phyloP scores from a whole-genome alignment of 2,329 filamentous ascomycete species.

The Corniculantispora saksenae region DNA sequence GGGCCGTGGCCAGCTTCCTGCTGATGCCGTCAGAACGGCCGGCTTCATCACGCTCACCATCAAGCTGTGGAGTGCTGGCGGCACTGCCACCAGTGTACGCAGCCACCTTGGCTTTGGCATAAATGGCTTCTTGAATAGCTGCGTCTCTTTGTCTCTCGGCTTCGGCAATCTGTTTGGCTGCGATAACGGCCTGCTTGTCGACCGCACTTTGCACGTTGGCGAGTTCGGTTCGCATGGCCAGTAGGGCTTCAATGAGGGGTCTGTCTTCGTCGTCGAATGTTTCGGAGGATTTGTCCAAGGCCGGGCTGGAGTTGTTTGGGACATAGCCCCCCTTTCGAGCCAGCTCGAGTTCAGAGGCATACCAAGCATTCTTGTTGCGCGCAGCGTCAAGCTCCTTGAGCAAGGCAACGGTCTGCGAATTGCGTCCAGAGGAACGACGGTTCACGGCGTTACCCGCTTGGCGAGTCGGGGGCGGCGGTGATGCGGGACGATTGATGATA shows the following conservation, averaged over 20 bases:
- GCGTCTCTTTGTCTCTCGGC: slow-evolving; percentile 92
- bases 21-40: slow-evolving; percentile 67
- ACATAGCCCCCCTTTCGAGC: slow-evolving; percentile 88
- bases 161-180: slow-evolving; percentile 87
- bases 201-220: slow-evolving; percentile 87
- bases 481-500: slow-evolving; percentile 47
- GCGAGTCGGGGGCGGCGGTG: slow-evolving; percentile 59
- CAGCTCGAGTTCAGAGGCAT: slow-evolving; percentile 89
- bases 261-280: slow-evolving; percentile 89
- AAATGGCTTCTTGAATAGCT: slow-evolving; percentile 92
- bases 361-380: slow-evolving; percentile 92
- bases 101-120: slow-evolving; percentile 89
- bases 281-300: slow-evolving; percentile 75
- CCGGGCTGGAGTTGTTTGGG: slow-evolving; percentile 68
- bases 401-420: slow-evolving; percentile 70
- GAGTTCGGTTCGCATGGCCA: slow-evolving; percentile 88
- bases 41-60: slow-evolving; percentile 63
- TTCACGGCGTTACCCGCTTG: slow-evolving; percentile 60
- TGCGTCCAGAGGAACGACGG: slow-evolving; percentile 60
- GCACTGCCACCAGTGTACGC: slow-evolving; percentile 70
- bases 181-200: slow-evolving; percentile 81
- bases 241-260: slow-evolving; percentile 85
- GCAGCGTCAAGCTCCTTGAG: slow-evolving; percentile 83
- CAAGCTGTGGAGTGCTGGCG: slow-evolving; percentile 59
- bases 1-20: slow-evolving; percentile 77